phyloP scores from a whole-genome alignment of 2,329 filamentous ascomycete genomes.

The Westerdykella sp. region DNA sequence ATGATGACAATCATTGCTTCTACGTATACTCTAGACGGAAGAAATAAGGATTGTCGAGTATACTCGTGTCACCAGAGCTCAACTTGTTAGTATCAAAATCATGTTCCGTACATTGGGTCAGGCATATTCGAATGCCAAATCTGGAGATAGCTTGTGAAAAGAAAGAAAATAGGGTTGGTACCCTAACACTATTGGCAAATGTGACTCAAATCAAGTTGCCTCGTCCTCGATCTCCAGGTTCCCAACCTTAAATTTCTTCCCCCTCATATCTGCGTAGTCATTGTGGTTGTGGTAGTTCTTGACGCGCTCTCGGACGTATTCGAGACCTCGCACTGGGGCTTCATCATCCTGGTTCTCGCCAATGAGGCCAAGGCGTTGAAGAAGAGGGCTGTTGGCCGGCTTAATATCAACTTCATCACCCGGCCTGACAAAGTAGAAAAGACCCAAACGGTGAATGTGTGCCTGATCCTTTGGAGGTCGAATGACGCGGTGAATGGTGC shows the following conservation, averaged over 20 bases:
- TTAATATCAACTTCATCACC: constrained; percentile 34
- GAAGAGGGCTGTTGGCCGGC: constrained; percentile 32
- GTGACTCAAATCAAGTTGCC: constrained; percentile 13
- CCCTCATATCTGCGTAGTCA: constrained; percentile 38
- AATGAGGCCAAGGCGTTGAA: constrained; percentile 25
- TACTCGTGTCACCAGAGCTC: no score
- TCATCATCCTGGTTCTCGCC: constrained; percentile 15
- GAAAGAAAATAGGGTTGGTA: no score
- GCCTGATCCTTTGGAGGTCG: constrained; percentile 41
- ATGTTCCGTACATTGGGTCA: no score
- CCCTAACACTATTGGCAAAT: no score
- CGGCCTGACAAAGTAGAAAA: constrained; percentile 40
- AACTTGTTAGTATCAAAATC: no score
- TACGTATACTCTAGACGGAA: no score
- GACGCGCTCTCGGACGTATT: constrained; percentile 40
- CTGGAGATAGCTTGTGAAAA: no score
- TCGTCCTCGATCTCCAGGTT: constrained; percentile 40
- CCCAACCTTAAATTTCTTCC: constrained; percentile 37
- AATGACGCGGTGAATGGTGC: constrained; percentile 46
- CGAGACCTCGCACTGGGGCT: constrained; percentile 32
- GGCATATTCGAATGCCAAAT: no score
- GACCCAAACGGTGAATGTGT: constrained; percentile 32
- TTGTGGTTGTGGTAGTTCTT: constrained; percentile 39
- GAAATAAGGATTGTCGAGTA: no score
- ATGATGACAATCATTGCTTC: no score